Evolutionary conservation across 148 eudicot genomes (phyloP), one percentile per base, ranked within the genome.

Genomic region (Nyssa sinensis): DNA sequence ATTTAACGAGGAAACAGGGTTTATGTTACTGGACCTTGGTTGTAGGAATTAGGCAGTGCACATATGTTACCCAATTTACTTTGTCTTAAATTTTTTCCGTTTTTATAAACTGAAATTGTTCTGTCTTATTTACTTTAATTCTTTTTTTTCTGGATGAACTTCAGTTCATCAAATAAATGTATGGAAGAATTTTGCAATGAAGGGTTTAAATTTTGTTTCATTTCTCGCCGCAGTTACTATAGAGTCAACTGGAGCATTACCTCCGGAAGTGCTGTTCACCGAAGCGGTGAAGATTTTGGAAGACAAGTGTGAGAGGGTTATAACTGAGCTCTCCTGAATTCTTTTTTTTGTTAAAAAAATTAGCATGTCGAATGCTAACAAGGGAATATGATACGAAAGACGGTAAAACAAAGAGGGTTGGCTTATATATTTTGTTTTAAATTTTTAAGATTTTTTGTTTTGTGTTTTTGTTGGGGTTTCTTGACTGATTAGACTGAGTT

Each of bases 271-370:
- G 70, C 92, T 94, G 57, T 92, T 94, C 79, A 90, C 91, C 0
- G 97, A 94, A 87, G 98, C 97, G 77, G 91, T 90, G 73, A 87
- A 92, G 88, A 89, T 94, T 41, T 81, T 92, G 87, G 93, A 90
- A 88, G 97, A 87, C 68, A 94, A 94, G 80, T 94, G 96, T 66
- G 89, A 74, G 75, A 83, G 92, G 25, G 84, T 92, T 60, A 87
- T 94, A 67, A 88, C 89, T 0, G 97, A 87, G 81, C 88, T 94
- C 75, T 92, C 97, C 27, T 92, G 82, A 85, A n/a, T n/a, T n/a
- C n/a, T 76, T 7, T 41, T 51, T 24, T 7, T 21, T 55, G 5
- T 55, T 21, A n/a, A 55, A n/a, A 5, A n/a, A 51, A 55, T 17
- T 17, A 17, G 19, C 2, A 13, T 12, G 19, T 12, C 12, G 1